phyloP scores from a whole-genome alignment of 495 filamentous ascomycete genomes.

The Pyronema domesticum region DNA sequence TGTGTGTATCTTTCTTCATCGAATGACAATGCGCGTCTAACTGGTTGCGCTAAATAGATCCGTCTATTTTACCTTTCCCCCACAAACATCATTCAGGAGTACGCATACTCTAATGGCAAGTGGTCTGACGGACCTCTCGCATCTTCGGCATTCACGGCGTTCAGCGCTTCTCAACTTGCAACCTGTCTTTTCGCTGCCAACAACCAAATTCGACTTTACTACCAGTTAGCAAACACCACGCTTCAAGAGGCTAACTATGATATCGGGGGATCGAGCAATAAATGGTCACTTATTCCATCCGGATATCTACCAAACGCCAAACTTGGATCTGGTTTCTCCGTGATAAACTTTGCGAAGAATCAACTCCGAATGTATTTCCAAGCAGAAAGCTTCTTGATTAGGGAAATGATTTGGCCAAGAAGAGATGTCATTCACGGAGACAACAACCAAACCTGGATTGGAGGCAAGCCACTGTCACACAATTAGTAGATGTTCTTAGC shows the following conservation, averaged over 20 bases:
- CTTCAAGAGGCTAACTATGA: neutral
- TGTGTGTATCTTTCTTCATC: neutral
- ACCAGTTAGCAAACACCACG: neutral
- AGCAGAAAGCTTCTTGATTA: neutral
- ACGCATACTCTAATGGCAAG: neutral
- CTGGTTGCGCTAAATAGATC: neutral
- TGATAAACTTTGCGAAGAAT: neutral
- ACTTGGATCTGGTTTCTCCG: neutral
- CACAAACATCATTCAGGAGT: neutral
- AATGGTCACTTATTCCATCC: neutral
- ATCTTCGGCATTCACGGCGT: neutral
- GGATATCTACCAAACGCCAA: neutral
- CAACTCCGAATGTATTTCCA: neutral
- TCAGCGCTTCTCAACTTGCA: neutral
- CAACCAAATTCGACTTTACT: neutral
- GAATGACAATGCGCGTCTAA: neutral
- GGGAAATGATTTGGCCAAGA: neutral
- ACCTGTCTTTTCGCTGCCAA: neutral
- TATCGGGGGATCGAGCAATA: neutral
- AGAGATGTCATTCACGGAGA: neutral
- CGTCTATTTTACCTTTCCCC: neutral
- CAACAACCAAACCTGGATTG: neutral
- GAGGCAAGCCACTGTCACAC: neutral
- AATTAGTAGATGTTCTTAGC: neutral
- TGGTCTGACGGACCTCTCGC: neutral